Conservation (phyloP, 1,139 yeast species). For the Suhomyces kunorum region DNA sequence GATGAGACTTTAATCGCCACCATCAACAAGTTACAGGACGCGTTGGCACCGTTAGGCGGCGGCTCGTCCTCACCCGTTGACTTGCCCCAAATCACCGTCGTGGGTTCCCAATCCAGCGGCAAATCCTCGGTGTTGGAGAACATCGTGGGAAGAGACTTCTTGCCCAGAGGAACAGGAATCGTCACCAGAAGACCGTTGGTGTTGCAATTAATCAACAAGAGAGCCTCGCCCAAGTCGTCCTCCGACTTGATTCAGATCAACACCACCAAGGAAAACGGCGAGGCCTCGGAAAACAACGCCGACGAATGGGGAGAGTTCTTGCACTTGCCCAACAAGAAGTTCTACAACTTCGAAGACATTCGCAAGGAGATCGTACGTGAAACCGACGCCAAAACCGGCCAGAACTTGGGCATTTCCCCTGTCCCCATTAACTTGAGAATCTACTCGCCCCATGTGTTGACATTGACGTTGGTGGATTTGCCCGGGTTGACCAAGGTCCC, state of each 20-base stretch:
- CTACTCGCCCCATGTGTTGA: constrained; percentile 93
- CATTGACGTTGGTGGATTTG: constrained; percentile 92
- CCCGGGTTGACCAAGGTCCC: constrained; percentile 99
- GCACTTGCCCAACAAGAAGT: constrained; percentile 87
- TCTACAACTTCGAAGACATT: constrained; percentile 87
- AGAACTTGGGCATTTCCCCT: constrained; percentile 87
- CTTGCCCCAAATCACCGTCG: constrained; percentile 72
- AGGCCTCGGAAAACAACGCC: constrained; percentile 67
- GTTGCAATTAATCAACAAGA: constrained; percentile 68
- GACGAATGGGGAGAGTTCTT: constrained; percentile 99
- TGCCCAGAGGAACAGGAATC: constrained; percentile 81
- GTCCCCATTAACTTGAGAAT: constrained; percentile 92
- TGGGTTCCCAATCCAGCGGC: constrained; percentile 80
- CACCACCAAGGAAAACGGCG: constrained; percentile 44
- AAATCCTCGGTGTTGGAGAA: constrained; percentile 78
- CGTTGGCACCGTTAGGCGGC: constrained; percentile 90
- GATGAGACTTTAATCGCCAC: constrained; percentile 88
- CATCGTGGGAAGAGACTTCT: constrained; percentile 73
- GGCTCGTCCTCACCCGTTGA: constrained; percentile 85
- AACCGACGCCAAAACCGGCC: constrained; percentile 93
- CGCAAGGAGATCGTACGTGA: constrained; percentile 89
- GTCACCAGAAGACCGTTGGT: constrained; percentile 80
- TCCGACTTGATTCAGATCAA: constrained; percentile 37
- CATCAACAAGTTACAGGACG: constrained; percentile 90
- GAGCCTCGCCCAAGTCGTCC: constrained; percentile 36